A percentile compares a stretch with the other conserved stretches of the same genome.
Evolutionary conservation across 805 yeast species (phyloP).

Genomic region (Suhomyces pyralidae): DNA sequence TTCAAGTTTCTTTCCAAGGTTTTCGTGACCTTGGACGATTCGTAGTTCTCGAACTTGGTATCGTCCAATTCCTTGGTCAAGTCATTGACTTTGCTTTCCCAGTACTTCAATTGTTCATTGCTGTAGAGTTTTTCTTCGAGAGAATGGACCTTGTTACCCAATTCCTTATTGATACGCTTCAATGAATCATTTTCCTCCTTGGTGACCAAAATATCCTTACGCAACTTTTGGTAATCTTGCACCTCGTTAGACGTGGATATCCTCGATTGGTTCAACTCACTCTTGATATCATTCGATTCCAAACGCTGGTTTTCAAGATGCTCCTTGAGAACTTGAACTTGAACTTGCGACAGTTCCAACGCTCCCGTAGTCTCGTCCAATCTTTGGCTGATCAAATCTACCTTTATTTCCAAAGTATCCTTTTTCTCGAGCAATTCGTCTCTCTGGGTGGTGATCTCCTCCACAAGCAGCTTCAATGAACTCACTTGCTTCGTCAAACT

Average conservation of each 20-base stretch:
- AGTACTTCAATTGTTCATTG: constrained; percentile 54
- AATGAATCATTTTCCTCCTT: constrained; percentile 67
- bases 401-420: constrained; percentile 29
- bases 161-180: constrained; percentile 51
- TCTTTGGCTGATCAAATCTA: constrained; percentile 22
- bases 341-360: constrained; percentile 26
- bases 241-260: constrained; percentile 25
- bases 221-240: constrained; percentile 33
- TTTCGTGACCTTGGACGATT: constrained; percentile 49
- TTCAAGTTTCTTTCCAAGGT: constrained; percentile 51
- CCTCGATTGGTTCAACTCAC: constrained; percentile 35
- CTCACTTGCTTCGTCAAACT: constrained; percentile 48
- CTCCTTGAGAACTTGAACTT: constrained; percentile 28
- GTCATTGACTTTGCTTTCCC: constrained; percentile 55
- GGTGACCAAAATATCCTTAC: constrained; percentile 54
- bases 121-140: constrained; percentile 49
- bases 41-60: constrained; percentile 47
- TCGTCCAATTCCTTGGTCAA: constrained; percentile 50
- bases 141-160: constrained; percentile 43
- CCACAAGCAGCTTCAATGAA: constrained; percentile 56
- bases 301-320: constrained; percentile 33
- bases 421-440: constrained; percentile 50
- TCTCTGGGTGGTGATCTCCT: constrained; percentile 60
- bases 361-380: constrained; percentile 23
- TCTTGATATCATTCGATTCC: constrained; percentile 30